Percentiles rank a stretch among this genome's conserved stretches.
These are phyloP conservation scores for Physcia stellaris DNA, from an alignment of 495 filamentous ascomycete species.

Conservation along the genomic window DNA sequence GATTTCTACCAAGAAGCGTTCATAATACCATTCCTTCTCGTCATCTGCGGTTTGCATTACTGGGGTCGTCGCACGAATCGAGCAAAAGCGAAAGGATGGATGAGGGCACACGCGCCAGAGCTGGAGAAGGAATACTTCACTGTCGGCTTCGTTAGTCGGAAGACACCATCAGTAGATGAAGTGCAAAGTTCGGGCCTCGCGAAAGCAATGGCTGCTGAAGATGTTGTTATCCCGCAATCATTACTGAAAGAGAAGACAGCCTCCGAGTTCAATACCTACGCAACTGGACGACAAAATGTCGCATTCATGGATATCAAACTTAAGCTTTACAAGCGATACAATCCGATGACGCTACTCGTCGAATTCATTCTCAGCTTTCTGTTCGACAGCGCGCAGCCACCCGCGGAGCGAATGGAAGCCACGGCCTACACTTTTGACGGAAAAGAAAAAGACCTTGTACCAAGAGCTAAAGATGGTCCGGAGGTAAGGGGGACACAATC, in stretches of 20 bases:
- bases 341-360: conserved; percentile 58
- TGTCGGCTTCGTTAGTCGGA: conserved; percentile 58
- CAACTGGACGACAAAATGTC: conserved; percentile 86
- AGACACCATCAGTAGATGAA: conserved; percentile 26
- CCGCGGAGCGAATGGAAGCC: conserved; percentile 59
- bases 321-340: conserved; percentile 76
- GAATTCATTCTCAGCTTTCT: conserved; percentile 62
- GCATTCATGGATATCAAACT: conserved; percentile 80
- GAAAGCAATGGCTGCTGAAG: conserved; percentile 17
- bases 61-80: conserved; percentile 75
- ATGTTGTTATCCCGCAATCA: conserved; percentile 35
- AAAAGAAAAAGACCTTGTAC: conserved; percentile 64
- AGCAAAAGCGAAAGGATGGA: conserved; percentile 66
- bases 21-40: conserved; percentile 57
- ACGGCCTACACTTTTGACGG: conserved; percentile 81
- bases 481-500: conserved; percentile 46
- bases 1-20: conserved; percentile 84
- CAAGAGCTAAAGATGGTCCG: conserved; percentile 34
- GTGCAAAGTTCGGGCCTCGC: conserved; percentile 28
- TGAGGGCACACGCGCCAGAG: conserved; percentile 53
- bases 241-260: conserved; percentile 70
- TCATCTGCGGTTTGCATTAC: conserved; percentile 66
- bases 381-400: conserved; percentile 56
- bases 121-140: conserved; percentile 73
- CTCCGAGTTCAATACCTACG: conserved; percentile 76